Conservation (phyloP, 306 rosid species). For the Vachellia collinsii region DNA sequence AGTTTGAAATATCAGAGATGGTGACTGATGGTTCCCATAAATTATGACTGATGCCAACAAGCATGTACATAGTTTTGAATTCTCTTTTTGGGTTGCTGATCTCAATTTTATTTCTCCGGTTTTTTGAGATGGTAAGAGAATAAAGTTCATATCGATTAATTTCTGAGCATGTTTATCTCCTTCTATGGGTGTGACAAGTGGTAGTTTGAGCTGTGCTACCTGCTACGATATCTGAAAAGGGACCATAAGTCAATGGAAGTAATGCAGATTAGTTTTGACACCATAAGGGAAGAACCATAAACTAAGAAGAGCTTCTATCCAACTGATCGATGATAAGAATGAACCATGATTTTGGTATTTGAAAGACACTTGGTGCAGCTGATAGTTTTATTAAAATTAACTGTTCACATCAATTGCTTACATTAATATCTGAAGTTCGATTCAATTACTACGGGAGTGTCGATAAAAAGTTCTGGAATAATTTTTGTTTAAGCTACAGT, state of each 20-base stretch:
- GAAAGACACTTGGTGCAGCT: neutral
- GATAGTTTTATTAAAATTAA: neutral
- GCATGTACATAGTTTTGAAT: neutral
- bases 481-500: too few species aligned
- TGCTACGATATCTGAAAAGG: neutral
- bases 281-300: neutral
- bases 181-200: neutral
- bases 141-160: neutral
- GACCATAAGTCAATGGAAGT: neutral
- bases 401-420: neutral
- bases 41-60: neutral
- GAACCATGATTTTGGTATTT: neutral
- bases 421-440: neutral
- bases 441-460: too few species aligned
- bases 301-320: too few species aligned
- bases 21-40: neutral
- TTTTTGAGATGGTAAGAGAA: neutral
- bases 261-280: neutral
- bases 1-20: neutral
- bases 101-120: neutral
- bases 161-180: neutral
- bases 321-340: too few species aligned
- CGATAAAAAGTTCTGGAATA: too few species aligned
- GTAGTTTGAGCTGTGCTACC: neutral
- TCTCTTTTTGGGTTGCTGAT: neutral